Evolutionary conservation across 202 grass and related monocot genomes (phyloP), one percentile per base, ranked within the genome.

Genomic region (Panicum hallii): DNA sequence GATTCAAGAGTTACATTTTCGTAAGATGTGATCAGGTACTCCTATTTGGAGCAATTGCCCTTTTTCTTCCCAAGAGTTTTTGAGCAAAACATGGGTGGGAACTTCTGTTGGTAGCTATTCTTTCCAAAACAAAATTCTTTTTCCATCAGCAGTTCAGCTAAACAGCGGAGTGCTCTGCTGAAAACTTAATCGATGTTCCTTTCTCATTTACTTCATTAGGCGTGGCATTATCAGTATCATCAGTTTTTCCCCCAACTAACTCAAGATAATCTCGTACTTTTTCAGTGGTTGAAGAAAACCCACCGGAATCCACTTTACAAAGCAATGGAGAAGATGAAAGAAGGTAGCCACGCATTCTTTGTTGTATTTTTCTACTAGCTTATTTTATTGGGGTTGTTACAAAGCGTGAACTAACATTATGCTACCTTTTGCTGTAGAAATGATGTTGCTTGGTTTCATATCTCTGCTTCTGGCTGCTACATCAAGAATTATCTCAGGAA

Each of bases 321-420:
- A 77, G 91, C 96, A 7, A 88, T 99, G 79, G 96, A 99, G 83
- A 95, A 95, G 77, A 99, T 99, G 96, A 99, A 99, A 89, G 93
- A 95, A 95, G 96, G 95, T 98, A 72, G 26, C 17, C 3, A 7
- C 40, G 1, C n/a, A 2, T 34, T 40, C 22, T 47, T 9, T 30
- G 3, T 61, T 76, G 67, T 75, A n/a, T 64, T n/a, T 60, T 54
- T 43, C 67, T 63, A 63, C 69, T 49, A 26, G 22, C 54, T 22
- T 56, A n/a, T 54, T 11, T 67, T 90, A 11, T 81, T 42, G 0
- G 14, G 28, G 34, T 61, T 77, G n/a, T 7, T 77, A 19, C 8
- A 9, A 38, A 76, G 79, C 2, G 4, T 74, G 46, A 30, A 76
- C 76, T 85, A 28, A 73, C 0, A 50, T 2, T 81, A 46, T 72